phyloP scores from a whole-genome alignment of 495 filamentous ascomycete genomes.

The Penicillium cataractarum region DNA sequence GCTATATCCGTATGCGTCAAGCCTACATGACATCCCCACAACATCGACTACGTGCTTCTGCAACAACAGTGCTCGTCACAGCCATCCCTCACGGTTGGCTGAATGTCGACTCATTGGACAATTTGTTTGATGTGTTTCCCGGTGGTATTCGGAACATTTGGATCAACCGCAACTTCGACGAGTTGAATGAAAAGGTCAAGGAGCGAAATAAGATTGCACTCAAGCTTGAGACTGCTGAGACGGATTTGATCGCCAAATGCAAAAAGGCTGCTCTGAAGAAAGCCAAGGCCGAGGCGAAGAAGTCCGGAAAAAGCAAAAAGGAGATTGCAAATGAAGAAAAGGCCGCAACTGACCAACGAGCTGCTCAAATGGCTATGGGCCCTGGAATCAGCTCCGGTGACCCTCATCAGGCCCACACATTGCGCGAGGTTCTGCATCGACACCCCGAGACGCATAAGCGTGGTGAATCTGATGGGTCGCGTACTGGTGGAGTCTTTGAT shows the following conservation, averaged over 20 bases:
- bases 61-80: slow-evolving; percentile 91
- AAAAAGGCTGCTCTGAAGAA: slow-evolving; percentile 76
- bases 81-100: slow-evolving; percentile 91
- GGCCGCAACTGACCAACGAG: slow-evolving; percentile 53
- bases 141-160: slow-evolving; percentile 95
- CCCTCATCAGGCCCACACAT: slow-evolving; percentile 76
- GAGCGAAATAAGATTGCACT: slow-evolving; percentile 70
- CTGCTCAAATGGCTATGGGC: slow-evolving; percentile 63
- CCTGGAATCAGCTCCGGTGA: slow-evolving; percentile 81
- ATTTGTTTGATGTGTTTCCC: slow-evolving; percentile 95
- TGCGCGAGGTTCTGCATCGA: slow-evolving; percentile 63
- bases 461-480: slow-evolving; percentile 32
- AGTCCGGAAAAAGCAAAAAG: slow-evolving; percentile 54
- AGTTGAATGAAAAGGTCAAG: slow-evolving; percentile 84
- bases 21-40: slow-evolving; percentile 94
- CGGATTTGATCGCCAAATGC: slow-evolving; percentile 74
- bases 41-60: slow-evolving; percentile 92
- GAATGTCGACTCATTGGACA: slow-evolving; percentile 73
- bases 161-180: slow-evolving; percentile 91
- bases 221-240: slow-evolving; percentile 80
- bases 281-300: slow-evolving; percentile 64
- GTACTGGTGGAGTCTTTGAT: slow-evolving; percentile 32
- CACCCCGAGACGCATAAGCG: slow-evolving; percentile 22
- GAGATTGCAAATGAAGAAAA: slow-evolving; percentile 55
- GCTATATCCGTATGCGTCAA: slow-evolving; percentile 94